These are phyloP conservation scores for Fragaria vesca DNA, from an alignment of 306 rosid genomes.

Conservation along the genomic window DNA sequence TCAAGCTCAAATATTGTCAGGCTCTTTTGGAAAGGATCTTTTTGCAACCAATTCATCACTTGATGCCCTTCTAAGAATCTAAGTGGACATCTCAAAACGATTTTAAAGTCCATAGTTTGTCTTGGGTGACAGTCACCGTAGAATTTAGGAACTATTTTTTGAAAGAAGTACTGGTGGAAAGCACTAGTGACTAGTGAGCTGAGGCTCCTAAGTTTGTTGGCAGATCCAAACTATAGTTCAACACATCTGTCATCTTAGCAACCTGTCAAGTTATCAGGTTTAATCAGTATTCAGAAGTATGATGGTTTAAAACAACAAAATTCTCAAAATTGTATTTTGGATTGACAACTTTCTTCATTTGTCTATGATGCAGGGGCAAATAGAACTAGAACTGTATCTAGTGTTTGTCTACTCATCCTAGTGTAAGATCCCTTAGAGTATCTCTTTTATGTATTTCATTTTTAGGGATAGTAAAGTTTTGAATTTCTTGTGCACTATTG, in stretches of 20 bases:
- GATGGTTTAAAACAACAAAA: not conserved
- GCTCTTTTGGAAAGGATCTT: too few relatives aligned
- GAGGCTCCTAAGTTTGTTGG: not conserved
- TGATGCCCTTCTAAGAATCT: not conserved
- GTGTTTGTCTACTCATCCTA: not conserved
- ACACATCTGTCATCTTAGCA: not conserved
- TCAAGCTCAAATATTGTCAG: not conserved
- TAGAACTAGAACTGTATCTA: too few relatives aligned
- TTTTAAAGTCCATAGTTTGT: not conserved
- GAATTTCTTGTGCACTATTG: not conserved
- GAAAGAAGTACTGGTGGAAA: not conserved
- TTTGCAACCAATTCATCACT: not conserved
- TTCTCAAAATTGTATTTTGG: conserved; percentile 1
- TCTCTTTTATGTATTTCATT: not conserved
- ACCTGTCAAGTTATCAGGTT: not conserved
- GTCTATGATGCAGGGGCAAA: not conserved
- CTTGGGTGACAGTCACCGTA: not conserved
- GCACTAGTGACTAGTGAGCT: not conserved
- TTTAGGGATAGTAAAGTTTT: not conserved
- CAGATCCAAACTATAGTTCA: not conserved
- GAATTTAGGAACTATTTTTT: not conserved
- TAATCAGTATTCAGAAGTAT: not conserved
- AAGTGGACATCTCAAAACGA: not conserved
- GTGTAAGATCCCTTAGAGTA: not conserved
- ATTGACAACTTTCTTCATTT: not conserved